phyloP scores from a whole-genome alignment of 2,329 filamentous ascomycete genomes.

The Ascochyta viciae-villosae region DNA sequence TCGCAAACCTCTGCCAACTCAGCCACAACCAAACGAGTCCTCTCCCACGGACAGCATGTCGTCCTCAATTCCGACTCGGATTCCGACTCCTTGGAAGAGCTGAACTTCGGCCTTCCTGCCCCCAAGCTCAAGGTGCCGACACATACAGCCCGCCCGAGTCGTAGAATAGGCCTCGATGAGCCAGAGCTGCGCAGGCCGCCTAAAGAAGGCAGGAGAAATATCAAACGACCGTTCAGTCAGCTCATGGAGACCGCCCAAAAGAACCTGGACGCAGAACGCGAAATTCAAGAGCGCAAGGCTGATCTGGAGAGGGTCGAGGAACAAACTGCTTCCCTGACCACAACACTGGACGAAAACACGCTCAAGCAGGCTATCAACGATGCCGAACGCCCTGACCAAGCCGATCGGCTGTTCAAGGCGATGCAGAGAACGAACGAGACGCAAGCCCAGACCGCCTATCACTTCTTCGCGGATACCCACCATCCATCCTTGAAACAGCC shows the following conservation, averaged over 20 bases:
- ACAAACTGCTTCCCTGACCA: slow-evolving; percentile 7
- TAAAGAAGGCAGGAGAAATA: slow-evolving; percentile 19
- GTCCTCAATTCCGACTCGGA: slow-evolving; percentile 72
- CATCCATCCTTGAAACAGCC: slow-evolving; percentile 2
- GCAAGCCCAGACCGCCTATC: slow-evolving; percentile 60
- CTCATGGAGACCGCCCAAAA: slow-evolving; percentile 36
- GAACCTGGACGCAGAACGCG: slow-evolving; percentile 33
- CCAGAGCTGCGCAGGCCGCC: slow-evolving; percentile 33
- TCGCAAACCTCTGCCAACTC: slow-evolving; percentile 41
- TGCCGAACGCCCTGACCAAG: slow-evolving; percentile 74
- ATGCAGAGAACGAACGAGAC: slow-evolving; percentile 68
- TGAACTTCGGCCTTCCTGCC: slow-evolving; percentile 50
- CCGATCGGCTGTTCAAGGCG: slow-evolving; percentile 62
- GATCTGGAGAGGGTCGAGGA: slow-evolving; percentile 32
- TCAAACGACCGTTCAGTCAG: slow-evolving; percentile 27
- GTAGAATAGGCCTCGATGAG: slow-evolving; percentile 17
- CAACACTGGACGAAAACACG: slow-evolving; percentile 33
- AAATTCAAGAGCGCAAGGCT: slow-evolving; percentile 36
- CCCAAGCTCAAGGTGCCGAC: slow-evolving; percentile 18
- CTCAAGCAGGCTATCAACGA: slow-evolving; percentile 58
- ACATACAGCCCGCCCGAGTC: slow-evolving; percentile 18
- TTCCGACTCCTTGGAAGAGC: slow-evolving; percentile 58
- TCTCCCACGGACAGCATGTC: slow-evolving; percentile 59
- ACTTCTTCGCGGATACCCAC: slow-evolving; percentile 56
- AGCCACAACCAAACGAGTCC: slow-evolving; percentile 55